Evolutionary conservation across 164 flowering plant genomes (phyloP), one percentile per base, ranked within the genome.

Genomic region (Stephania japonica): DNA sequence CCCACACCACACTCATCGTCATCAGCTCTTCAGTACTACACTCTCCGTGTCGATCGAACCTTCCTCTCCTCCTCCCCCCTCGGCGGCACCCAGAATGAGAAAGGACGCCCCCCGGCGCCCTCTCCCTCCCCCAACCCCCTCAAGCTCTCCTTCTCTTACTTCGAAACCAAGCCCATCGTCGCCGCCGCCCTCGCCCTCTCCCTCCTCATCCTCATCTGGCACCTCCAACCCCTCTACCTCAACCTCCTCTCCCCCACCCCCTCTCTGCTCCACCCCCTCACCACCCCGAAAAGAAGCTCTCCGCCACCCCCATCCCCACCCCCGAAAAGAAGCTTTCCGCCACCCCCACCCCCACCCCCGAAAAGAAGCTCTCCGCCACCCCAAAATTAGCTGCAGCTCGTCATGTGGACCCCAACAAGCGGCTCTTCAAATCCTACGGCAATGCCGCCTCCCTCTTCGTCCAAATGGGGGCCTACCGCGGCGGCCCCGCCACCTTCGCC

Each of bases 381-480:
- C n/a, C n/a, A n/a, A n/a, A n/a, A n/a, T n/a, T n/a, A n/a, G n/a
- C n/a, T n/a, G n/a, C n/a, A n/a, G n/a, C n/a, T n/a, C n/a, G n/a
- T n/a, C n/a, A n/a, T n/a, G n/a, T n/a, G n/a, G 85, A 86, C 72
- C 86, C 86, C 1, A 89, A 84, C 86, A 86, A 83, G 76, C 83
- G 91, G 4, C 11, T 70, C 64, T 87, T 87, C 83, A 18, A 21
- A 0, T 13, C 86, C 50, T 82, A 76, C 81, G 94, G 94, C 66
- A 82, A 78, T 73, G 90, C 91, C n/a, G 90, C 91, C 21, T 75
- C 85, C 3, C 83, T 84, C 24, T 90, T 87, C 76, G 86, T 90
- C 70, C 86, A 70, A 27, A 88, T 88, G 91, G 87, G 94, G 3
- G 94, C 90, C 0, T 90, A 90, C 83, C 81, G 94, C 47, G 94